Conservation (phyloP, 1,139 yeast genomes). For the Pichia inconspicua region DNA sequence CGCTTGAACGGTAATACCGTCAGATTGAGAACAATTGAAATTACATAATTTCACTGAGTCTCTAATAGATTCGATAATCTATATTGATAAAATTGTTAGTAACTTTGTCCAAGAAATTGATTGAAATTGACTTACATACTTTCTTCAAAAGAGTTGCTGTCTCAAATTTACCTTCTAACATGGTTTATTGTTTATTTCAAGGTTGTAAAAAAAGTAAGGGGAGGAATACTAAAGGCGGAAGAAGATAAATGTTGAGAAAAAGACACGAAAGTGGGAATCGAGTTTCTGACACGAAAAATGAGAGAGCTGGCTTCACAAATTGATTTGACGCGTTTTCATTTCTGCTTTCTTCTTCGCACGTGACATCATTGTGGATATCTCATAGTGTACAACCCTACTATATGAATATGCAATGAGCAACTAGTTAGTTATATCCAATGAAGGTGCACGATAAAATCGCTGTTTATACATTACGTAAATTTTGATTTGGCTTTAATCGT, state of each 20-base stretch:
- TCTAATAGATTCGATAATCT: constrained; percentile 82
- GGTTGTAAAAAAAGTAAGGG: background rate
- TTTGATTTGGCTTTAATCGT: no score
- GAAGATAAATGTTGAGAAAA: background rate
- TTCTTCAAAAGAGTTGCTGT: constrained; percentile 88
- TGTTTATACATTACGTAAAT: no score
- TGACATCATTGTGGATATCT: background rate
- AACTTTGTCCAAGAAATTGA: background rate
- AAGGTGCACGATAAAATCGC: no score
- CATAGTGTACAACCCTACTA: no score
- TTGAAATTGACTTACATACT: constrained; percentile 28
- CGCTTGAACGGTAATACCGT: constrained; percentile 92
- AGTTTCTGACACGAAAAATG: background rate
- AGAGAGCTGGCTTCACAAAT: background rate
- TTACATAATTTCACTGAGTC: constrained; percentile 92
- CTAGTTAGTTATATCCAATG: no score
- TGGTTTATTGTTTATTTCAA: constrained; percentile 24
- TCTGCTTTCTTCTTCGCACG: background rate
- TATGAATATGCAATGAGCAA: no score
- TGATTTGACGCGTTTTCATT: background rate
- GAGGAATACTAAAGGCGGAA: background rate
- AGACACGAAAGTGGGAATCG: background rate
- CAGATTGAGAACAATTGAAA: constrained; percentile 86
- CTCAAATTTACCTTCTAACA: constrained; percentile 97
- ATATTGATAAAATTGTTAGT: background rate